These are phyloP conservation scores for Ophiostoma australiae DNA, from an alignment of 2,329 filamentous ascomycete genomes.

Conservation along the genomic window DNA sequence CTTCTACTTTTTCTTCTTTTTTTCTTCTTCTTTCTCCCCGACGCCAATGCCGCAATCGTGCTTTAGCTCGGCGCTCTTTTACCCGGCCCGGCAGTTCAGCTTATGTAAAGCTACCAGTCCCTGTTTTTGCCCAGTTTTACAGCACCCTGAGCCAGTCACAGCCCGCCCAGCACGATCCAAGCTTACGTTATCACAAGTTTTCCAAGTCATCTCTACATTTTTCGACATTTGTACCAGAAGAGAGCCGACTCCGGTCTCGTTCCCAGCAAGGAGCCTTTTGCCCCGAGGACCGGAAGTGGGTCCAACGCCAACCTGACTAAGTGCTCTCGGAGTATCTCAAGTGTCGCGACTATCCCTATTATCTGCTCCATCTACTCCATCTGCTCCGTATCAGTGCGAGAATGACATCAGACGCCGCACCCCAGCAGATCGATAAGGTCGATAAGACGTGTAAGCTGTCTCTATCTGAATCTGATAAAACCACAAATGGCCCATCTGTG, in stretches of 20 bases:
- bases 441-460: not conserved
- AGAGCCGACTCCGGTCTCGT: slow-evolving; percentile 17
- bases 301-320: slow-evolving; percentile 11
- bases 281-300: slow-evolving; percentile 15
- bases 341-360: not conserved
- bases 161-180: too few species aligned
- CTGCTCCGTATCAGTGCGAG: not conserved
- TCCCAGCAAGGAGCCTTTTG: not conserved
- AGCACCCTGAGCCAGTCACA: not conserved
- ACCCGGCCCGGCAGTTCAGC: not conserved
- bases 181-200: not conserved
- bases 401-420: slow-evolving; percentile 14
- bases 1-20: not conserved
- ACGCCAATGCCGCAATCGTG: slow-evolving; percentile 5
- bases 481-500: not conserved
- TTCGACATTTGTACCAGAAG: not conserved
- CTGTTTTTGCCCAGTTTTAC: not conserved
- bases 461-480: not conserved
- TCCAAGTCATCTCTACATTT: not conserved
- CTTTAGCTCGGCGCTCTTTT: slow-evolving; percentile 9
- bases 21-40: not conserved
- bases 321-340: not conserved
- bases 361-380: too few species aligned
- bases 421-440: not conserved
- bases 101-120: not conserved